Conservation (phyloP, 2,329 filamentous ascomycete genomes). For the Ophiostoma novo-ulmi region DNA sequence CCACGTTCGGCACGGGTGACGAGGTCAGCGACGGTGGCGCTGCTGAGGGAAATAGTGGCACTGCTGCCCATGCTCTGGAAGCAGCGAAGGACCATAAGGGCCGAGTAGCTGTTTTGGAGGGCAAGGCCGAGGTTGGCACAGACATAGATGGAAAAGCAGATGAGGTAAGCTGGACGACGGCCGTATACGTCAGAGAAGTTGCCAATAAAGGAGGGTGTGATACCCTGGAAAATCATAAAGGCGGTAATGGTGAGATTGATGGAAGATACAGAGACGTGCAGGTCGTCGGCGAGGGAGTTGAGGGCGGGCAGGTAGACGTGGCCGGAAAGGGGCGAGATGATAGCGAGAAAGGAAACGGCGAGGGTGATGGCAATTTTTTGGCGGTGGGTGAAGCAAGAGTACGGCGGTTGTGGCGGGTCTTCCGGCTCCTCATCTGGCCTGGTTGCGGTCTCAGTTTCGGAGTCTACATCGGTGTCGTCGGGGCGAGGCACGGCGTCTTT, state of each 20-base stretch:
- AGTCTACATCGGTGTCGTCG: not conserved
- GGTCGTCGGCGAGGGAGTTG: slow-evolving; percentile 42
- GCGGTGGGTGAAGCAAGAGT: not conserved
- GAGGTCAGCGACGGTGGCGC: slow-evolving; percentile 59
- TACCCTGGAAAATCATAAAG: slow-evolving; percentile 57
- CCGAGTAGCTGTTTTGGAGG: slow-evolving; percentile 44
- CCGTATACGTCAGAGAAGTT: slow-evolving; percentile 51
- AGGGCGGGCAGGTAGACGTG: slow-evolving; percentile 47
- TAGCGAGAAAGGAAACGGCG: slow-evolving; percentile 36
- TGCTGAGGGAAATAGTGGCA: slow-evolving; percentile 53
- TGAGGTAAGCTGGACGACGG: slow-evolving; percentile 44
- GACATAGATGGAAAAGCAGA: slow-evolving; percentile 50
- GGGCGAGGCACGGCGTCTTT: slow-evolving; percentile 18
- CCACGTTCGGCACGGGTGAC: slow-evolving; percentile 58
- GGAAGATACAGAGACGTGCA: slow-evolving; percentile 35
- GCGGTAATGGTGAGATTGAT: slow-evolving; percentile 50
- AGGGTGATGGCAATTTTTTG: slow-evolving; percentile 37
- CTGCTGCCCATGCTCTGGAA: slow-evolving; percentile 55
- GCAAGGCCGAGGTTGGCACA: slow-evolving; percentile 50
- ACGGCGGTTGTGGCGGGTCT: not conserved
- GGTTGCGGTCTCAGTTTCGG: not conserved
- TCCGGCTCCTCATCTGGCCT: not conserved
- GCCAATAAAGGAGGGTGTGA: slow-evolving; percentile 53
- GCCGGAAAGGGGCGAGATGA: slow-evolving; percentile 43
- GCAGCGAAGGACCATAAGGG: slow-evolving; percentile 50